Percentiles rank a stretch among this genome's conserved stretches.
These are phyloP conservation scores for Periglandula ipomoeae DNA, from an alignment of 2,329 filamentous ascomycete species.

Conservation along the genomic window DNA sequence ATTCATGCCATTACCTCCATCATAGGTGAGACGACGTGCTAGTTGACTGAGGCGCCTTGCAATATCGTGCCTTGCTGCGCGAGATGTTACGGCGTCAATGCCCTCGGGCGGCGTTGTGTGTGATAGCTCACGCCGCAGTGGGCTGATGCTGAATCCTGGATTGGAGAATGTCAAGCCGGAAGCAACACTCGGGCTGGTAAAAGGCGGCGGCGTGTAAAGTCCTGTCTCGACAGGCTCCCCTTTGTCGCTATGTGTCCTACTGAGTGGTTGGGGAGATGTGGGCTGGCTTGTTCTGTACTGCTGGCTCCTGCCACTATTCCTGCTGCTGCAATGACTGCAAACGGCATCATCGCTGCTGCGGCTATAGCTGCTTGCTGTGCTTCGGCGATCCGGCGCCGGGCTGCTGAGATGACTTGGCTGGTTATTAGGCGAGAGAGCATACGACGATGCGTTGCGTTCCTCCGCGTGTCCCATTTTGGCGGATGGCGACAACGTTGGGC, in stretches of 20 bases:
- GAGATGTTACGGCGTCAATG: slow-evolving; percentile 12
- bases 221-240: neutral
- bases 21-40: slow-evolving; percentile 27
- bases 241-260: slow-evolving; percentile 8
- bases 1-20: slow-evolving; percentile 23
- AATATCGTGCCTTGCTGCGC: slow-evolving; percentile 32
- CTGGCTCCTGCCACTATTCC: slow-evolving; percentile 7
- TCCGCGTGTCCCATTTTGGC: slow-evolving; percentile 6
- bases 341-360: slow-evolving; percentile 8
- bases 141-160: slow-evolving; percentile 18
- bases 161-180: slow-evolving; percentile 24
- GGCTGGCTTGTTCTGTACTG: slow-evolving; percentile 1
- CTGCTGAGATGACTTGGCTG: neutral
- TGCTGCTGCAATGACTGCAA: slow-evolving; percentile 12
- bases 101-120: slow-evolving; percentile 7
- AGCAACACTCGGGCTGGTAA: slow-evolving; percentile 24
- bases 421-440: neutral
- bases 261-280: slow-evolving; percentile 1
- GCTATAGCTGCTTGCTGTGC: slow-evolving; percentile 7
- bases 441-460: slow-evolving; percentile 1
- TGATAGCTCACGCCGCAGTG: slow-evolving; percentile 19
- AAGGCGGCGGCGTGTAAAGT: slow-evolving; percentile 18
- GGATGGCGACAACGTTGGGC: neutral
- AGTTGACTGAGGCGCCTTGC: slow-evolving; percentile 31
- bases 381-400: slow-evolving; percentile 11